Conservation (phyloP, 495 filamentous ascomycete species). For the Penicillium cataractarum region DNA sequence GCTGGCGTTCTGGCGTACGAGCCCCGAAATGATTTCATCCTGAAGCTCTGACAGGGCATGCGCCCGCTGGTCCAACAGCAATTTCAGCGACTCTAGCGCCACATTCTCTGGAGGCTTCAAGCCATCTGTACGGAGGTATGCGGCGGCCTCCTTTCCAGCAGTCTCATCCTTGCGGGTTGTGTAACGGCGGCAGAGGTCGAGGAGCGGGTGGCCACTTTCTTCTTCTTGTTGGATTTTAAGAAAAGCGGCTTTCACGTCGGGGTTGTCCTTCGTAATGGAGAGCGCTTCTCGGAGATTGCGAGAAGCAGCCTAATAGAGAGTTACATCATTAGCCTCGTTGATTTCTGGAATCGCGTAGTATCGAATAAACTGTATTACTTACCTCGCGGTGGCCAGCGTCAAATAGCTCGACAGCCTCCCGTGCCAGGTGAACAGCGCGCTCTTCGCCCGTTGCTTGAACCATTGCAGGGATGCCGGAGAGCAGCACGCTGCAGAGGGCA, state of each 20-base stretch:
- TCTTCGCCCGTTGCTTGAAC: constrained; percentile 51
- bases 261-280: constrained; percentile 60
- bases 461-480: constrained; percentile 47
- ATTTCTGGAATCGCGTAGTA: background rate
- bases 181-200: constrained; percentile 59
- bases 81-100: constrained; percentile 56
- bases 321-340: constrained; percentile 3
- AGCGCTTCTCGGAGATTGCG: constrained; percentile 65
- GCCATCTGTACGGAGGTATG: constrained; percentile 56
- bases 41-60: constrained; percentile 45
- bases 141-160: constrained; percentile 60
- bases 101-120: constrained; percentile 54
- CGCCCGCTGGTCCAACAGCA: constrained; percentile 52
- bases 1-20: constrained; percentile 57
- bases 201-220: constrained; percentile 49
- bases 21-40: constrained; percentile 62
- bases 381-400: constrained; percentile 55
- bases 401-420: constrained; percentile 54
- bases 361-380: constrained; percentile 15
- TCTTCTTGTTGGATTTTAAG: constrained; percentile 56
- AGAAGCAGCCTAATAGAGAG: constrained; percentile 52
- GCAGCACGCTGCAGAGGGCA: constrained; percentile 16
- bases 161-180: constrained; percentile 52
- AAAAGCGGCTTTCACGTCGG: constrained; percentile 55
- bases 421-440: constrained; percentile 52